Conservation (phyloP, 2,329 filamentous ascomycete genomes). For the Eutypa lata region DNA sequence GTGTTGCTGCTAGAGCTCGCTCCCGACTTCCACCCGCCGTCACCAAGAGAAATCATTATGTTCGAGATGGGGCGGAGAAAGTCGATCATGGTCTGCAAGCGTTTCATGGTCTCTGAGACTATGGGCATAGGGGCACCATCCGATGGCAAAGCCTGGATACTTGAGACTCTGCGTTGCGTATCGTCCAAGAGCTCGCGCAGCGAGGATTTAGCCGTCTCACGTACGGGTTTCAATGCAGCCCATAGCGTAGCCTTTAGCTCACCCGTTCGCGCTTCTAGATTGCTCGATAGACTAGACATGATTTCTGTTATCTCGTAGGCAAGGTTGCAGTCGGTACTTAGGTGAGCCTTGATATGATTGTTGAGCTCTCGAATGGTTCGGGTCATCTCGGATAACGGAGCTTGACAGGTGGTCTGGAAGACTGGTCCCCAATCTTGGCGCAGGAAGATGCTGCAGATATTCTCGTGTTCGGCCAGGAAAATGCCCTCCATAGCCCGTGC, state of each 20-base stretch:
- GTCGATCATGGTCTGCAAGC: slow-evolving; percentile 80
- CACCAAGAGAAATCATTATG: slow-evolving; percentile 87
- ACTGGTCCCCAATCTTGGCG: slow-evolving; percentile 80
- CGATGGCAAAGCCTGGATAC: slow-evolving; percentile 64
- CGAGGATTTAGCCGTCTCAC: slow-evolving; percentile 87
- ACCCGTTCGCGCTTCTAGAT: slow-evolving; percentile 77
- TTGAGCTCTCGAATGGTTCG: slow-evolving; percentile 88
- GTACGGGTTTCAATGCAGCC: slow-evolving; percentile 82
- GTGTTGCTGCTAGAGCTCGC: slow-evolving; percentile 50
- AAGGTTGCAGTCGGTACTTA: slow-evolving; percentile 88
- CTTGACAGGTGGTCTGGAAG: slow-evolving; percentile 75
- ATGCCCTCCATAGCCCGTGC: slow-evolving; percentile 83
- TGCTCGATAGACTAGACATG: slow-evolving; percentile 73
- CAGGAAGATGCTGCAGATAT: slow-evolving; percentile 81
- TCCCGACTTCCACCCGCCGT: slow-evolving; percentile 78
- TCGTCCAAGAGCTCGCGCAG: slow-evolving; percentile 82
- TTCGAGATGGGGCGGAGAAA: slow-evolving; percentile 84
- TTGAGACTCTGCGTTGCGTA: slow-evolving; percentile 65
- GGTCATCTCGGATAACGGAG: slow-evolving; percentile 75
- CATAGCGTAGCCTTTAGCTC: slow-evolving; percentile 81
- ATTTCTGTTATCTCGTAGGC: slow-evolving; percentile 95
- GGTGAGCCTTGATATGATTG: slow-evolving; percentile 78
- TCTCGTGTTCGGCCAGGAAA: slow-evolving; percentile 85
- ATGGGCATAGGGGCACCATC: slow-evolving; percentile 78
- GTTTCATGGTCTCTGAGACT: slow-evolving; percentile 80